A percentile compares a stretch with the other conserved stretches of the same genome.
These are phyloP conservation scores for Geranomyces michiganensis DNA, from an alignment of 192 early-diverging fungal species.

Conservation along the genomic window DNA sequence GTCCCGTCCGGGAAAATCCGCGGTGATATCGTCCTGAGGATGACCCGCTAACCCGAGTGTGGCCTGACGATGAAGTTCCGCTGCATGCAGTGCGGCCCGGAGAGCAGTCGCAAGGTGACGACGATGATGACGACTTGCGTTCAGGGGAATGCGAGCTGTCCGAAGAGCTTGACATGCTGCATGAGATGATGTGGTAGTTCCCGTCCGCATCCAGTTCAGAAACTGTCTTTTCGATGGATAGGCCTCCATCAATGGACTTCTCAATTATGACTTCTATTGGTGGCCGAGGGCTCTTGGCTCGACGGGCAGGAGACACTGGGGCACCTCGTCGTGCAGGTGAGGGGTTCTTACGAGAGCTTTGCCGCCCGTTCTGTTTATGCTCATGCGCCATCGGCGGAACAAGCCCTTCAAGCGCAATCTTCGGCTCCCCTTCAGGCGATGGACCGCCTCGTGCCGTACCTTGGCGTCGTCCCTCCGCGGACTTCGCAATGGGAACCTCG, in stretches of 20 bases:
- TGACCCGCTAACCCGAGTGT: too few relatives aligned
- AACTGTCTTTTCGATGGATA: slow-evolving; percentile 7
- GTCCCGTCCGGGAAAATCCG: too few relatives aligned
- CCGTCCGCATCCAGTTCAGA: slow-evolving; percentile 25
- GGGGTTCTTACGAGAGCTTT: background rate
- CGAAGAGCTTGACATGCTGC: background rate
- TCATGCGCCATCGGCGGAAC: background rate
- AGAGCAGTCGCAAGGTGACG: too few relatives aligned
- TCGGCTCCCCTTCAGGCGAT: background rate
- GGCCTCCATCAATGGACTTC: slow-evolving; percentile 18
- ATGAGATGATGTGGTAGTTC: slow-evolving; percentile 12
- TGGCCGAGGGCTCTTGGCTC: background rate
- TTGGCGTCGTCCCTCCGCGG: background rate
- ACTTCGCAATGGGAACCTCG: background rate
- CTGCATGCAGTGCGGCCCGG: too few relatives aligned
- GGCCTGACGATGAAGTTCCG: too few relatives aligned
- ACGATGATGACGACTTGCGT: too few relatives aligned
- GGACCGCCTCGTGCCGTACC: background rate
- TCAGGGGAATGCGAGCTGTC: slow-evolving; percentile 8
- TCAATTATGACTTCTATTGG: slow-evolving; percentile 30
- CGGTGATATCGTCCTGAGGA: too few relatives aligned
- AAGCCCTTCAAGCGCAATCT: background rate
- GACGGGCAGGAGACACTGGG: background rate
- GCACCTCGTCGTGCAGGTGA: background rate
- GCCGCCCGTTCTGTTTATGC: background rate